Percentiles rank a stretch among this genome's conserved stretches.
These are phyloP conservation scores for Beverwykella pulmonaria DNA, from an alignment of 495 filamentous ascomycete species.

Conservation along the genomic window DNA sequence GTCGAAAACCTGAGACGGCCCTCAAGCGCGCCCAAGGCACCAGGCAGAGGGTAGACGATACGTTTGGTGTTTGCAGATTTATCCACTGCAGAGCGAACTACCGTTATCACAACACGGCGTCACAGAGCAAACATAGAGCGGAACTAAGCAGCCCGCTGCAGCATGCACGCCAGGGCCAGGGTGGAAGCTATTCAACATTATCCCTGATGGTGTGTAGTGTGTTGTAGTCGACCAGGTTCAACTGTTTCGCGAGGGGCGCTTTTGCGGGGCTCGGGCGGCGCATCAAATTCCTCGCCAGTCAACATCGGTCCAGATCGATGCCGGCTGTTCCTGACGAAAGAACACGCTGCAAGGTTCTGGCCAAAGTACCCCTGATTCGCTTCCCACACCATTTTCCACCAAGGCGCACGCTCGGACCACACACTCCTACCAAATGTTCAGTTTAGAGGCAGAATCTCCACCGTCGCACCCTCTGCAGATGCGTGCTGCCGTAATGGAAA, in stretches of 20 bases:
- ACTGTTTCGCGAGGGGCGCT: constrained; percentile 6
- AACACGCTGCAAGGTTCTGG: constrained; percentile 13
- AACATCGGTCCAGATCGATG: constrained; percentile 9
- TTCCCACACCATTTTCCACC: background rate
- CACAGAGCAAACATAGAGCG: constrained; percentile 22
- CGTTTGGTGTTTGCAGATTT: constrained; percentile 12
- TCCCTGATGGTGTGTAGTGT: background rate
- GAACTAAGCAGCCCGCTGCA: constrained; percentile 15
- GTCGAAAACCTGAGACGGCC: constrained; percentile 13
- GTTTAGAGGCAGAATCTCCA: constrained; percentile 14
- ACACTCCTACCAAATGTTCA: background rate
- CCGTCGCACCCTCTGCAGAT: constrained; percentile 3
- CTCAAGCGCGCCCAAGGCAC: background rate
- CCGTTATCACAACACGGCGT: constrained; percentile 7
- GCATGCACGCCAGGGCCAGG: constrained; percentile 2
- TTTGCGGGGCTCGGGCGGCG: constrained; percentile 9
- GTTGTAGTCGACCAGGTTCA: constrained; percentile 2
- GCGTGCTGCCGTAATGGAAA: background rate
- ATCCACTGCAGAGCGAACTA: constrained; percentile 18
- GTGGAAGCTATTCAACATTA: background rate
- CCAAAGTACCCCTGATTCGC: constrained; percentile 5
- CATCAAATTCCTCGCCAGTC: constrained; percentile 4
- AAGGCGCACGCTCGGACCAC: background rate
- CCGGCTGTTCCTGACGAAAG: constrained; percentile 5
- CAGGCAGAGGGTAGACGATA: background rate